phyloP scores from a whole-genome alignment of 257 asterid genomes.

The Przewalskia tangutica region DNA sequence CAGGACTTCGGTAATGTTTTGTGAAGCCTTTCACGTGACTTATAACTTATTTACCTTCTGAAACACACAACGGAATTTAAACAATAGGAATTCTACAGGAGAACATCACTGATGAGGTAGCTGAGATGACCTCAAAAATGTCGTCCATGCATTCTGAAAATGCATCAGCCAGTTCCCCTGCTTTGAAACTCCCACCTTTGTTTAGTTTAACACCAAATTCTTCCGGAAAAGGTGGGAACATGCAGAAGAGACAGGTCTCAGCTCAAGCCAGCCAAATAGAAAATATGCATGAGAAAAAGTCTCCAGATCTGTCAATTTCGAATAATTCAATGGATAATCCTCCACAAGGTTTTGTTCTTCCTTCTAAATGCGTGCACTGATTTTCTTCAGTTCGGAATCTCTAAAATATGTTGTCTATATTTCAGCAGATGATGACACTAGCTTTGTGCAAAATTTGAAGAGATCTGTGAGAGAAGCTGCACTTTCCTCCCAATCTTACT shows the following conservation, averaged over 20 bases:
- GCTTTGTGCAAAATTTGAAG: conserved; percentile 69
- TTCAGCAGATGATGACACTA: conserved; percentile 54
- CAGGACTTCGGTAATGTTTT: conserved; percentile 47
- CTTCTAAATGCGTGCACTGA: not conserved
- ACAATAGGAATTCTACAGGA: conserved; percentile 35
- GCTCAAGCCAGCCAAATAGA: conserved; percentile 47
- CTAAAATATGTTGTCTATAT: not conserved
- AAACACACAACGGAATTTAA: not conserved
- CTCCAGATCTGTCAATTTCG: conserved; percentile 38
- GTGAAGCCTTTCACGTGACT: not conserved
- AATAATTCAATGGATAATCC: conserved; percentile 35
- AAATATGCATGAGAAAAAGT: conserved; percentile 37
- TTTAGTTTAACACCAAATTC: conserved; percentile 89
- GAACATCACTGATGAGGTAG: conserved; percentile 52
- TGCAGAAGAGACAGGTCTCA: conserved; percentile 54
- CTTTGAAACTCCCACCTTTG: conserved; percentile 88
- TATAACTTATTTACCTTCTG: conserved; percentile 4
- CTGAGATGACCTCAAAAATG: conserved; percentile 64
- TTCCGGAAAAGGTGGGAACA: conserved; percentile 64
- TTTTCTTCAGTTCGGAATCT: conserved; percentile 3
- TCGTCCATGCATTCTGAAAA: conserved; percentile 71
- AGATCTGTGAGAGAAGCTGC: conserved; percentile 98
- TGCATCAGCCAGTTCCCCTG: conserved; percentile 62
- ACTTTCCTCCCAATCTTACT: conserved; percentile 46
- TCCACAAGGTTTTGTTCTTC: conserved; percentile 41